Base-by-base conservation (phyloP, 192 early-diverging fungal species). In the Entophlyctis luteolus region DNA sequence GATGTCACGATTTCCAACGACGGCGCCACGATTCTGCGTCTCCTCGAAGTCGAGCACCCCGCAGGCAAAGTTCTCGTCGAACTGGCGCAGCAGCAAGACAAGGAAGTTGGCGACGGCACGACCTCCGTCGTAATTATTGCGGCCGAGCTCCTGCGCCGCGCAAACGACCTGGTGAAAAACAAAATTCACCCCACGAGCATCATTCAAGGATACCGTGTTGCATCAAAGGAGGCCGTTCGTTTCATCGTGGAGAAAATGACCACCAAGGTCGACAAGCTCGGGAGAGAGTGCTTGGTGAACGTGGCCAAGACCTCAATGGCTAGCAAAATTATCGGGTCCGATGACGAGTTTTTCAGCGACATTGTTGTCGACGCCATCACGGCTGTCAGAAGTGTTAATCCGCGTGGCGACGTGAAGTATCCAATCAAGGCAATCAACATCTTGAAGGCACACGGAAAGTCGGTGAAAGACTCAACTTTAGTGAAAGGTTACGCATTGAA, bases 1-100 rank as follows among this genome's bases (percentile, higher is more conserved):
- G 97, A 98, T 74, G 95, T 99, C 52, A 98, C 95, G 20, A 98
- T 99, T 67, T 95, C 94, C 23, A 99, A 99, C 80, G 97, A 99
- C 83, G 97, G 97, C 31, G 97, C 97, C 3, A 99, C 97, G 35
- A 99, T 99, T 77, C 76, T 99, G 59, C 84, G 89, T 62, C 87
- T 99, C 49, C 84, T 99, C 25, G 97, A 99, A 75, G 95, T 99
- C 3, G 94, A 99, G 78, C 95, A 99, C 72, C 97, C 97, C 34
- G 97, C 95, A 18, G 97, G 88, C 53, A 91, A 89, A 71, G 57
- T 99, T 28, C 77, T 99, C 27, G 95, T 99, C 14, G 96, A 99
- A 79, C 87, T 99, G 31, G 94, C 97, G 36, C 93, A 99, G 75
- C 97, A 98, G 77, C 97, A 99, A 80, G 97, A 99, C 80, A 94